A percentile compares a stretch with the other conserved stretches of the same genome.
These are phyloP conservation scores for Aspergillus bridgeri DNA, from an alignment of 495 filamentous ascomycete genomes.

Conservation along the genomic window DNA sequence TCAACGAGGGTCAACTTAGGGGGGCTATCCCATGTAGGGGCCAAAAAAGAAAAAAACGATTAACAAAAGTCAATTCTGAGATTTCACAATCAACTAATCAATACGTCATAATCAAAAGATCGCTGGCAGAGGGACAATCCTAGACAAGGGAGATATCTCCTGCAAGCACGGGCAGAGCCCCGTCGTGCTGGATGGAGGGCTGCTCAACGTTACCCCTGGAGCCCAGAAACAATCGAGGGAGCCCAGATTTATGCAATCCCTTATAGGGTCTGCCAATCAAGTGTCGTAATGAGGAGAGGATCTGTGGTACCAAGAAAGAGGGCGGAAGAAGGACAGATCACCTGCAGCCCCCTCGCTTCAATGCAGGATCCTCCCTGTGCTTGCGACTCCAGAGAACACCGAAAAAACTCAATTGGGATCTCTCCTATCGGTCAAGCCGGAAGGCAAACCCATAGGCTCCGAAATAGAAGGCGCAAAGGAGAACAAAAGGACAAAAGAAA, in stretches of 20 bases:
- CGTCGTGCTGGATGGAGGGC: neutral
- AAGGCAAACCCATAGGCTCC: neutral
- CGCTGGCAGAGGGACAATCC: neutral
- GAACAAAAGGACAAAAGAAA: slow-evolving; percentile 10
- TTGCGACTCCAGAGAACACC: neutral
- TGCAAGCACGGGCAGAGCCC: neutral
- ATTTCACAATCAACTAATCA: too few species aligned
- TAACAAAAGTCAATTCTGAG: too few species aligned
- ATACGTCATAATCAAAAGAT: neutral
- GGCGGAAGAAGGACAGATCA: slow-evolving; percentile 14
- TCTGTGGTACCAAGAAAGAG: neutral
- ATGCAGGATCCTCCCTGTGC: slow-evolving; percentile 10
- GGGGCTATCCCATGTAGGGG: neutral
- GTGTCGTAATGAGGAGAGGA: neutral
- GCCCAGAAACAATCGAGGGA: neutral
- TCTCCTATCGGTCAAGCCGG: slow-evolving; percentile 15
- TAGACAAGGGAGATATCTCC: neutral
- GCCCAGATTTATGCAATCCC: neutral
- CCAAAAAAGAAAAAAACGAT: neutral
- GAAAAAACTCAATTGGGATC: slow-evolving; percentile 6
- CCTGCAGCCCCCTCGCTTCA: slow-evolving; percentile 22
- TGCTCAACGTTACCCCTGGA: neutral
- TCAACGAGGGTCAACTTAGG: neutral
- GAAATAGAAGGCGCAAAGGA: neutral
- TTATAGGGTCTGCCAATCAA: neutral